Conservation (phyloP, 306 rosid species). For the Prunus armeniaca region DNA sequence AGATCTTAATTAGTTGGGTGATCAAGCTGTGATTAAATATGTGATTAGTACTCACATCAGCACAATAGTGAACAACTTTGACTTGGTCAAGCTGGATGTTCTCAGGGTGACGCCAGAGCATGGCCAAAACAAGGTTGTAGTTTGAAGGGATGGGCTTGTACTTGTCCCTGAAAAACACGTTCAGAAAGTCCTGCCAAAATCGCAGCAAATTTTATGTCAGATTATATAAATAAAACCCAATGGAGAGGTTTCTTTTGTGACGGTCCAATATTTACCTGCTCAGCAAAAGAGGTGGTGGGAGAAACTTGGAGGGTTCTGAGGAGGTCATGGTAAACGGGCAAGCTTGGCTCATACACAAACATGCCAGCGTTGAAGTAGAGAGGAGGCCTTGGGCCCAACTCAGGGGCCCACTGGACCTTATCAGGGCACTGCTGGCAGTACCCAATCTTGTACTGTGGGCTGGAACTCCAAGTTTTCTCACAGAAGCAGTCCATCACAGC, state of each 20-base stretch:
- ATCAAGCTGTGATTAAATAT: no score
- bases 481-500: slow-evolving; percentile 91
- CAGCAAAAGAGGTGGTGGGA: slow-evolving; percentile 70
- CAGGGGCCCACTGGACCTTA: slow-evolving; percentile 52
- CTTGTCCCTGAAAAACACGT: slow-evolving; percentile 55
- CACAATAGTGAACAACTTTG: slow-evolving; percentile 82
- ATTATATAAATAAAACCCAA: not conserved
- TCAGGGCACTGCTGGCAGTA: slow-evolving; percentile 82
- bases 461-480: slow-evolving; percentile 62
- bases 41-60: slow-evolving; percentile 48
- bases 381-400: slow-evolving; percentile 63
- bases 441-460: slow-evolving; percentile 54
- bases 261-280: slow-evolving; percentile 44
- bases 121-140: slow-evolving; percentile 70
- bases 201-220: not conserved
- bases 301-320: slow-evolving; percentile 37
- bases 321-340: slow-evolving; percentile 46
- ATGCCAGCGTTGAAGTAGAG: slow-evolving; percentile 83
- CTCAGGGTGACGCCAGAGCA: slow-evolving; percentile 86
- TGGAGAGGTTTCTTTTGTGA: not conserved
- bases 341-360: slow-evolving; percentile 64
- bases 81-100: slow-evolving; percentile 56
- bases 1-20: no score
- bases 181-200: slow-evolving; percentile 56
- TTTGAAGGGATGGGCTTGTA: slow-evolving; percentile 56